These are phyloP conservation scores for Prinsepia uniflora DNA, from an alignment of 306 rosid species.

Conservation along the genomic window DNA sequence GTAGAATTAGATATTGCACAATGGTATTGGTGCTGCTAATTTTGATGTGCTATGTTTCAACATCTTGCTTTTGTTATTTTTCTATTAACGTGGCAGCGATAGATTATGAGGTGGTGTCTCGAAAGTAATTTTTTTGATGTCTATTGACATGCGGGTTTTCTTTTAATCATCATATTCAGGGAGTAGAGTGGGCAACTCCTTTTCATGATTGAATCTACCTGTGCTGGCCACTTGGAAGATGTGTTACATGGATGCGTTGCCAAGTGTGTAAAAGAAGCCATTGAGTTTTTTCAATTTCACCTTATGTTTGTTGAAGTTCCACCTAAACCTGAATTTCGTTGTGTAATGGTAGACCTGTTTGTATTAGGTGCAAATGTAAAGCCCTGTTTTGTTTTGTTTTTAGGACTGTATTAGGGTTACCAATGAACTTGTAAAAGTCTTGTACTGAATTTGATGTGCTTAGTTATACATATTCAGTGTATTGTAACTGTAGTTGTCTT, in stretches of 20 bases:
- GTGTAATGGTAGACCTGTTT: conserved; percentile 15
- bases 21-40: background rate
- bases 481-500: conserved; percentile 15
- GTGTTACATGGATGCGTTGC: conserved; percentile 31
- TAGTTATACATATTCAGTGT: conserved; percentile 8
- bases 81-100: conserved; percentile 13
- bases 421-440: conserved; percentile 22
- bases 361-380: conserved; percentile 28
- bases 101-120: conserved; percentile 24
- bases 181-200: conserved; percentile 32
- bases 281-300: conserved; percentile 15
- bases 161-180: conserved; percentile 41
- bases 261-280: conserved; percentile 18
- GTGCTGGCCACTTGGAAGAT: conserved; percentile 36
- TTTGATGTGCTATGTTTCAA: conserved; percentile 5
- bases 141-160: conserved; percentile 24
- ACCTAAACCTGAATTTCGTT: conserved; percentile 14
- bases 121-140: conserved; percentile 24
- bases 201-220: conserved; percentile 39
- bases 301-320: conserved; percentile 15
- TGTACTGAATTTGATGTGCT: conserved; percentile 4
- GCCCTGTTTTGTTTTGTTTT: conserved; percentile 11
- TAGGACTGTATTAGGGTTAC: conserved; percentile 8
- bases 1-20: background rate
- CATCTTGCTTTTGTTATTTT: conserved; percentile 5